phyloP scores from a whole-genome alignment of 2,329 filamentous ascomycete species.

The Fusarium sublunatum region DNA sequence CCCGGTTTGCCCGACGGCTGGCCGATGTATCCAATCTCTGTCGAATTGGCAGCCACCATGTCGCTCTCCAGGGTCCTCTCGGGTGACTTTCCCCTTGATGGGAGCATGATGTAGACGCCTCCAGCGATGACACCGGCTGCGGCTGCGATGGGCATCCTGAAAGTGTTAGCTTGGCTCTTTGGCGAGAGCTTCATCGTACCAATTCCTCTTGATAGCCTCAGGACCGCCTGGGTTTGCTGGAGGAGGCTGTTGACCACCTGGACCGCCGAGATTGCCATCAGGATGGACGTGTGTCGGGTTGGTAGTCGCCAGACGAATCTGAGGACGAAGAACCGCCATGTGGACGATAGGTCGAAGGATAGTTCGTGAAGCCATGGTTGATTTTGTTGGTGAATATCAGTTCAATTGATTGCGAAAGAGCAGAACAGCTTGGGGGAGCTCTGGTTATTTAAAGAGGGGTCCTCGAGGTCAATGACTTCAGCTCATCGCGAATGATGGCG shows the following conservation, averaged over 20 bases:
- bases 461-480: conserved; percentile 24
- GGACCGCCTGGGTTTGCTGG: conserved; percentile 45
- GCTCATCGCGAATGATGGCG: conserved; percentile 31
- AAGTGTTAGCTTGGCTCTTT: neutral
- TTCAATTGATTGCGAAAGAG: conserved; percentile 2
- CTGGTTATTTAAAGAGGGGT: conserved; percentile 4
- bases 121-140: conserved; percentile 44
- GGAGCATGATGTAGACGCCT: conserved; percentile 46
- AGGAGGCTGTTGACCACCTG: conserved; percentile 49
- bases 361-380: conserved; percentile 29
- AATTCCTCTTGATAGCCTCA: conserved; percentile 49
- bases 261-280: conserved; percentile 47
- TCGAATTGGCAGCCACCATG: conserved; percentile 25
- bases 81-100: conserved; percentile 20
- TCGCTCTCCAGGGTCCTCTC: conserved; percentile 26
- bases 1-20: conserved; percentile 14
- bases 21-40: conserved; percentile 23
- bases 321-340: conserved; percentile 39
- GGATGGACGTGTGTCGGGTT: conserved; percentile 5
- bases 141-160: conserved; percentile 48
- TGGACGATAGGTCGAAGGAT: conserved; percentile 36
- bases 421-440: neutral
- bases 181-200: conserved; percentile 32
- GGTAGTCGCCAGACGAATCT: conserved; percentile 22
- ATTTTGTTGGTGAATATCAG: neutral